Evolutionary conservation across 352 stramenopile genomes (phyloP).

Genomic region (Globisporangium sylvaticum): DNA sequence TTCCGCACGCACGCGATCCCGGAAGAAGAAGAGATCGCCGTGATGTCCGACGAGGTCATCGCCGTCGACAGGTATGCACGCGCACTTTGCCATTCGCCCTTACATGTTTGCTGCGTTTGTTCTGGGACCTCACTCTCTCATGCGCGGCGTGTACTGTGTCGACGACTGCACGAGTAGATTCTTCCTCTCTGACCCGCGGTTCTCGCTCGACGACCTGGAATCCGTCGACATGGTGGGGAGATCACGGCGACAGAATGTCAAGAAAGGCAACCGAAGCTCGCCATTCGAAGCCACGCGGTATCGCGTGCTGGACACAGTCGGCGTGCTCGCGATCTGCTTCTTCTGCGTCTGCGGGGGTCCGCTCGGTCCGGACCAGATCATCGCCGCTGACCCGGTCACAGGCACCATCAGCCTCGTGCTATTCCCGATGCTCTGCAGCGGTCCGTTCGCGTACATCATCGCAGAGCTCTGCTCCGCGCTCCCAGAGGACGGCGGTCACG

Average conservation of each 20-base stretch:
- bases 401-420: constrained; percentile 19
- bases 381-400: constrained; percentile 19
- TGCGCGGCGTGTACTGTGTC: not conserved
- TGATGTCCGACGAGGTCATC: constrained; percentile 18
- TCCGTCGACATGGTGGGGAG: constrained; percentile 13
- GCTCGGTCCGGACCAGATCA: constrained; percentile 18
- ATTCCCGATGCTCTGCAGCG: constrained; percentile 73
- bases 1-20: constrained; percentile 1
- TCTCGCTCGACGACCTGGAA: constrained; percentile 19
- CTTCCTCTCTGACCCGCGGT: constrained; percentile 9
- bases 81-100: not conserved
- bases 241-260: not conserved
- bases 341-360: constrained; percentile 22
- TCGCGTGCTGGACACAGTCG: constrained; percentile 14
- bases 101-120: not conserved
- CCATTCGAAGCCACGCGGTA: constrained; percentile 6
- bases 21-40: constrained; percentile 20
- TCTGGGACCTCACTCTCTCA: not conserved
- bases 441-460: constrained; percentile 86
- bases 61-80: not conserved
- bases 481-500: constrained; percentile 68
- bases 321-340: constrained; percentile 21
- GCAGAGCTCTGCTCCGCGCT: constrained; percentile 85
- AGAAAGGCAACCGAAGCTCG: not conserved
- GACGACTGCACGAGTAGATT: not conserved